A percentile compares a stretch with the other conserved stretches of the same genome.
Conservation (phyloP, 148 eudicot genomes). For the Rhododendron mucronatum region DNA sequence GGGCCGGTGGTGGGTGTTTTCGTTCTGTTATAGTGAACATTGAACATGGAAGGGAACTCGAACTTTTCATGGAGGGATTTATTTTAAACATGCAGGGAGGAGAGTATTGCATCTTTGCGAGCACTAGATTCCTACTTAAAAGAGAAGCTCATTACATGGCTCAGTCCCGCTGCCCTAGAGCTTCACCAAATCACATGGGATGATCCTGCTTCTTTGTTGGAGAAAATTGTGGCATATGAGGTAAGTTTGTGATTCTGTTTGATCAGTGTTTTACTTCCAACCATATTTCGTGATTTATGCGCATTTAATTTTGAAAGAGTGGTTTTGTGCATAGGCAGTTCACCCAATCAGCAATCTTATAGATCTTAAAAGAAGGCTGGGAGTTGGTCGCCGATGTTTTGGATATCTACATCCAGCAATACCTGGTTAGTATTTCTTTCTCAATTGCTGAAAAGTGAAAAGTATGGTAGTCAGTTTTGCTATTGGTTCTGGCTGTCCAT, state of each 20-base stretch:
- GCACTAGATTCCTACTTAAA: slow-evolving; percentile 88
- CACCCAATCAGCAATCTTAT: slow-evolving; percentile 92
- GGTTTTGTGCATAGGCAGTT: slow-evolving; percentile 68
- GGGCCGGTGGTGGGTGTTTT: neutral
- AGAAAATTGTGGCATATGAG: slow-evolving; percentile 94
- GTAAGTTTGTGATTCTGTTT: slow-evolving; percentile 29
- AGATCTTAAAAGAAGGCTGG: slow-evolving; percentile 95
- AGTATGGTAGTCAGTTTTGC: neutral
- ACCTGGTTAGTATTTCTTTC: slow-evolving; percentile 61
- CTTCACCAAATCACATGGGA: slow-evolving; percentile 94
- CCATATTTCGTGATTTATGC: slow-evolving; percentile 1
- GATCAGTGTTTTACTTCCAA: neutral
- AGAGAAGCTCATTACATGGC: slow-evolving; percentile 93
- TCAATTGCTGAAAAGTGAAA: neutral
- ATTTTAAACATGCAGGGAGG: slow-evolving; percentile 44
- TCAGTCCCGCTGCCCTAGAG: slow-evolving; percentile 92
- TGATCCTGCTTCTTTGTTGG: slow-evolving; percentile 93
- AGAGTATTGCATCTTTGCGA: slow-evolving; percentile 68
- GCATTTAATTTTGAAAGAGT: slow-evolving; percentile 16
- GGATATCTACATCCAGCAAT: slow-evolving; percentile 95
- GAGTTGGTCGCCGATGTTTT: slow-evolving; percentile 90
- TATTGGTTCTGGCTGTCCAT: neutral
- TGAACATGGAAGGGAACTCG: neutral
- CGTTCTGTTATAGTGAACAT: neutral
- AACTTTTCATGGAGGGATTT: neutral